These are phyloP conservation scores for Pseudopithomyces chartarum DNA, from an alignment of 2,329 filamentous ascomycete genomes.

Conservation along the genomic window DNA sequence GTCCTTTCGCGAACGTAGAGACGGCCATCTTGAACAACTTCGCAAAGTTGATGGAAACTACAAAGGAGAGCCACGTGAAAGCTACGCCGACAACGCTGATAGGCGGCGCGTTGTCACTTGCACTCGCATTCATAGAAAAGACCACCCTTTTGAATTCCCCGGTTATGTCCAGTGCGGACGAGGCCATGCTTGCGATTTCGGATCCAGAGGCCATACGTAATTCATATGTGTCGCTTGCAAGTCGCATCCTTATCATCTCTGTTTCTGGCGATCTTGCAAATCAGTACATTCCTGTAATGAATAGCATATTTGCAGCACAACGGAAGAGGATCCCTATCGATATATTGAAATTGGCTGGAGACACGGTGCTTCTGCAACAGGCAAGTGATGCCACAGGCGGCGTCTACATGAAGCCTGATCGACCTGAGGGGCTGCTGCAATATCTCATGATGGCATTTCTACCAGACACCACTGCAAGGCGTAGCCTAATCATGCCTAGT, in stretches of 20 bases:
- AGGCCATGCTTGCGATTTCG: slow-evolving; percentile 50
- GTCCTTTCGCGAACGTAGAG: slow-evolving; percentile 87
- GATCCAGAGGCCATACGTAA: slow-evolving; percentile 43
- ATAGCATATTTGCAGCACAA: slow-evolving; percentile 93
- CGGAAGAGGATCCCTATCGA: slow-evolving; percentile 88
- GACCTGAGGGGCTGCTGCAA: slow-evolving; percentile 71
- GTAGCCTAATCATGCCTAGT: slow-evolving; percentile 75
- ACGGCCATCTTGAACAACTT: slow-evolving; percentile 77
- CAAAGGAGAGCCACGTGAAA: slow-evolving; percentile 66
- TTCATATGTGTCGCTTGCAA: slow-evolving; percentile 63
- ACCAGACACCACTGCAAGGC: slow-evolving; percentile 69
- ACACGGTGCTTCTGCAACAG: slow-evolving; percentile 93
- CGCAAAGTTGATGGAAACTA: slow-evolving; percentile 71
- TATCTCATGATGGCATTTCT: slow-evolving; percentile 94
- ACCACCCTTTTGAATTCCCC: slow-evolving; percentile 60
- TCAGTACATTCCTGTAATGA: slow-evolving; percentile 98
- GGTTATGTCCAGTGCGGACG: slow-evolving; percentile 53
- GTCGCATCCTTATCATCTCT: slow-evolving; percentile 86
- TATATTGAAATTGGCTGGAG: slow-evolving; percentile 81
- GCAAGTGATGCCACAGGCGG: slow-evolving; percentile 76
- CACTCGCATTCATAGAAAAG: slow-evolving; percentile 89
- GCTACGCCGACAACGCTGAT: slow-evolving; percentile 79
- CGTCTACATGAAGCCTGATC: slow-evolving; percentile 66
- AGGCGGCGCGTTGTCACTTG: slow-evolving; percentile 87
- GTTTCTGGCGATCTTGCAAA: slow-evolving; percentile 86